Percentiles rank a stretch among this genome's conserved stretches.
These are phyloP conservation scores for Neofusicoccum parvum DNA, from an alignment of 2,329 filamentous ascomycete genomes.

Conservation along the genomic window DNA sequence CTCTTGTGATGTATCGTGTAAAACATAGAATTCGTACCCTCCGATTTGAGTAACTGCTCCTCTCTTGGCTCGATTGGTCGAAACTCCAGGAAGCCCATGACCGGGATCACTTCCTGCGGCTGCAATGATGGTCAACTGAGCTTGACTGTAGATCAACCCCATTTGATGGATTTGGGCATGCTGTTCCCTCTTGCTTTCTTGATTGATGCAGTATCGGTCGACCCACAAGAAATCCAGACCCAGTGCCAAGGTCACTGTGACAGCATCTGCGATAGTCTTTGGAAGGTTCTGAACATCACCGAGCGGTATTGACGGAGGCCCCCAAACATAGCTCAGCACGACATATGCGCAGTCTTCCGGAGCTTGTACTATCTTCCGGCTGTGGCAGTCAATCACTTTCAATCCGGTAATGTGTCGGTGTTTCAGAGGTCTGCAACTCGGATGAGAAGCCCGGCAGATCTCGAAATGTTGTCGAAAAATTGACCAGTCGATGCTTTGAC, in stretches of 20 bases:
- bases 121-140: conserved; percentile 24
- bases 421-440: no score
- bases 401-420: no score
- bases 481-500: no score
- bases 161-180: conserved; percentile 22
- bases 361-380: background rate
- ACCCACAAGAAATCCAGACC: conserved; percentile 24
- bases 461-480: no score
- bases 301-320: background rate
- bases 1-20: conserved; percentile 29
- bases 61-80: background rate
- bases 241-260: conserved; percentile 17
- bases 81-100: conserved; percentile 16
- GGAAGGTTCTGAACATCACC: background rate
- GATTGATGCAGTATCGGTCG: conserved; percentile 26
- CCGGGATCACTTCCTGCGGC: conserved; percentile 25
- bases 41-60: no score
- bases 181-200: conserved; percentile 18
- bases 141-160: conserved; percentile 23
- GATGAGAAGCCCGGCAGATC: no score
- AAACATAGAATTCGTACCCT: background rate
- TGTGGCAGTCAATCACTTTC: conserved; percentile 13
- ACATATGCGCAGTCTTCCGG: conserved; percentile 13
- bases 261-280: conserved; percentile 24
- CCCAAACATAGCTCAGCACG: conserved; percentile 22